A percentile compares a stretch with the other conserved stretches of the same genome.
phyloP scores from a whole-genome alignment of 352 stramenopile species.

The Thraustochytrium striatum region DNA sequence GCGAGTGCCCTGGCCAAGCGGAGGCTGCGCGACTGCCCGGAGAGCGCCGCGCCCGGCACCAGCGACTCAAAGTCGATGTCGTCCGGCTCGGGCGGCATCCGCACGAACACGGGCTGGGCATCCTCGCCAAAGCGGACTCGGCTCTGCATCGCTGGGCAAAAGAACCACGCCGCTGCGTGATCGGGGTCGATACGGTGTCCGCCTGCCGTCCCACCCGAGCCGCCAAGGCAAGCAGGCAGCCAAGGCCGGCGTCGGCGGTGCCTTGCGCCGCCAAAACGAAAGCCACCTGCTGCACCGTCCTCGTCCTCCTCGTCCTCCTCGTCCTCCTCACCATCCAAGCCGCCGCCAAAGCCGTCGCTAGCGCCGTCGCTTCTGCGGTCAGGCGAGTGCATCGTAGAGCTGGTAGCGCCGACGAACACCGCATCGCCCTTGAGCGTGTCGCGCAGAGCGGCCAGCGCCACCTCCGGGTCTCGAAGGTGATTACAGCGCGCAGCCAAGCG shows the following conservation, averaged over 20 bases:
- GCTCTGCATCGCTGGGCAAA: background rate
- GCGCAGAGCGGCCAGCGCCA: background rate
- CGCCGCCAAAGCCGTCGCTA: too few relatives aligned
- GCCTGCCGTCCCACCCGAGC: background rate
- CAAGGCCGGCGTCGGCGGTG: background rate
- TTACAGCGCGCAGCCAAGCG: conserved; percentile 21
- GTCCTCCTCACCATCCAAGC: background rate
- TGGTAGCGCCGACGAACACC: too few relatives aligned
- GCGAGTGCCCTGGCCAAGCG: background rate
- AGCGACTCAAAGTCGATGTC: conserved; percentile 42
- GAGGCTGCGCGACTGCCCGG: background rate
- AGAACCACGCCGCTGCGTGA: background rate
- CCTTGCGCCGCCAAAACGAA: background rate
- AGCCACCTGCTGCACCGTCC: background rate
- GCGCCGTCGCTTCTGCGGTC: too few relatives aligned
- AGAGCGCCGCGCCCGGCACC: background rate
- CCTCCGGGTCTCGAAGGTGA: conserved; percentile 27
- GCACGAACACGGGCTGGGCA: conserved; percentile 20
- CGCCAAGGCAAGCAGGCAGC: background rate
- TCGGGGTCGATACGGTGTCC: background rate
- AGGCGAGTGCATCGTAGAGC: too few relatives aligned
- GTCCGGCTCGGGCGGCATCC: background rate
- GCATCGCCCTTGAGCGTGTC: background rate
- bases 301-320: conserved; percentile 20
- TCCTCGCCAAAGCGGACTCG: conserved; percentile 5